Conservation (phyloP, 2,329 filamentous ascomycete genomes). For the Madurella mycetomatis region DNA sequence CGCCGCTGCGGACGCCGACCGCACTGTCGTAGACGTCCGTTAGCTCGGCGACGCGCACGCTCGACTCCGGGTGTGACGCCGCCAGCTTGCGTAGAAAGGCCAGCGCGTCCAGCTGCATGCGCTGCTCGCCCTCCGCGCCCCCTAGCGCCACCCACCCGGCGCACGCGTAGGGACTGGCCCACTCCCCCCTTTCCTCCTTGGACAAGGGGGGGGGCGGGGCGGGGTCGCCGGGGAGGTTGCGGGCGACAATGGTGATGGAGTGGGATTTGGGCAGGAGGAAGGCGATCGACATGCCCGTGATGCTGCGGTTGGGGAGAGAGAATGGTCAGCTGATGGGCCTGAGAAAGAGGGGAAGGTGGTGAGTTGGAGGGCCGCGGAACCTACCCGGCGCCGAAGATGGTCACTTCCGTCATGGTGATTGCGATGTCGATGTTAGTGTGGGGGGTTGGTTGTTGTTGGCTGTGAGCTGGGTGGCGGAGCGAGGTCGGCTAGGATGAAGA, state of each 20-base stretch:
- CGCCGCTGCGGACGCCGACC: constrained; percentile 4
- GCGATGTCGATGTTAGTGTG: too few relatives aligned
- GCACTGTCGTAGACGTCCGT: constrained; percentile 9
- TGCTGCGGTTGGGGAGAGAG: constrained; percentile 1
- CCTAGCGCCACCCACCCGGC: constrained; percentile 28
- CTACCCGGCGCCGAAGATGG: constrained; percentile 17
- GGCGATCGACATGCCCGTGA: constrained; percentile 27
- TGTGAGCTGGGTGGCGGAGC: not conserved
- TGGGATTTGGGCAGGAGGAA: constrained; percentile 25
- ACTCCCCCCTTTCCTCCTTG: constrained; percentile 13
- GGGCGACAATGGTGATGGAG: constrained; percentile 32
- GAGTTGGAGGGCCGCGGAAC: too few relatives aligned
- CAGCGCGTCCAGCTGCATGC: constrained; percentile 29
- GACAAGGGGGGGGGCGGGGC: not conserved
- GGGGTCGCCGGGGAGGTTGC: constrained; percentile 30
- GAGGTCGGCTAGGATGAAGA: not conserved
- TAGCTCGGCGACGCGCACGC: constrained; percentile 15
- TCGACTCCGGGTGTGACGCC: constrained; percentile 13
- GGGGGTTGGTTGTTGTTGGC: too few relatives aligned
- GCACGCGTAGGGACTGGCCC: constrained; percentile 34
- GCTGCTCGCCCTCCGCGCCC: constrained; percentile 21
- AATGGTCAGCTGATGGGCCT: not conserved
- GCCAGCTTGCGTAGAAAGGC: constrained; percentile 13
- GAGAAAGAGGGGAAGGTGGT: not conserved
- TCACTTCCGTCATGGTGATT: constrained; percentile 14